Conservation (phyloP, 2,329 filamentous ascomycete genomes). For the Beauveria brongniartii region DNA sequence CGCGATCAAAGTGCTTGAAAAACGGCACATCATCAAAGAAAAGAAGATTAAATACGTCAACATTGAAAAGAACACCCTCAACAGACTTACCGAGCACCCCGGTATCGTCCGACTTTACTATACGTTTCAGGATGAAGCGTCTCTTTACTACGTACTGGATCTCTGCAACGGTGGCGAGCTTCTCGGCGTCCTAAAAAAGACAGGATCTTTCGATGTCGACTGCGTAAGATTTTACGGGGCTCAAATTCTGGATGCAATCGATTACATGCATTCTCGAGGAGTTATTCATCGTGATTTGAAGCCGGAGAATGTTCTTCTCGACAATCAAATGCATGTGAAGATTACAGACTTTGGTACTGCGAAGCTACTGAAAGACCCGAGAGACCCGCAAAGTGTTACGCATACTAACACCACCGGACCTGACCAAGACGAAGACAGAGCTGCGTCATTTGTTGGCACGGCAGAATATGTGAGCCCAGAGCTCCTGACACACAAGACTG, state of each 20-base stretch:
- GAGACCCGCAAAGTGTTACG: constrained; percentile 29
- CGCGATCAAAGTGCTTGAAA: constrained; percentile 96
- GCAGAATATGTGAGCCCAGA: constrained; percentile 98
- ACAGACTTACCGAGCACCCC: constrained; percentile 90
- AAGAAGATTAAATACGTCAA: constrained; percentile 99
- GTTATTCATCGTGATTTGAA: constrained; percentile 97
- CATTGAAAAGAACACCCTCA: constrained; percentile 97
- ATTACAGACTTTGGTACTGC: constrained; percentile 98
- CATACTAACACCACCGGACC: constrained; percentile 26
- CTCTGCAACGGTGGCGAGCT: constrained; percentile 88
- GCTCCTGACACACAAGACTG: constrained; percentile 91
- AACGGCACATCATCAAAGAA: constrained; percentile 98
- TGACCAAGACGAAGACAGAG: constrained; percentile 57
- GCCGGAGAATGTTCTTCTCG: constrained; percentile 90
- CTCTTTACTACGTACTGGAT: constrained; percentile 93
- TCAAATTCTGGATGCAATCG: constrained; percentile 91
- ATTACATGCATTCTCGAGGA: constrained; percentile 94
- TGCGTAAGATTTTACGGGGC: constrained; percentile 92
- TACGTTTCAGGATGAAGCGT: constrained; percentile 95
- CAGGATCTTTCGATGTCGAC: constrained; percentile 88
- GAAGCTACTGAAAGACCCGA: constrained; percentile 60
- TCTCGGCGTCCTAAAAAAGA: constrained; percentile 86
- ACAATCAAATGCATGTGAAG: constrained; percentile 95
- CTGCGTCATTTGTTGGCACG: constrained; percentile 93
- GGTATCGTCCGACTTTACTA: constrained; percentile 96